phyloP scores from a whole-genome alignment of 306 rosid genomes.

The Prosopis cineraria region DNA sequence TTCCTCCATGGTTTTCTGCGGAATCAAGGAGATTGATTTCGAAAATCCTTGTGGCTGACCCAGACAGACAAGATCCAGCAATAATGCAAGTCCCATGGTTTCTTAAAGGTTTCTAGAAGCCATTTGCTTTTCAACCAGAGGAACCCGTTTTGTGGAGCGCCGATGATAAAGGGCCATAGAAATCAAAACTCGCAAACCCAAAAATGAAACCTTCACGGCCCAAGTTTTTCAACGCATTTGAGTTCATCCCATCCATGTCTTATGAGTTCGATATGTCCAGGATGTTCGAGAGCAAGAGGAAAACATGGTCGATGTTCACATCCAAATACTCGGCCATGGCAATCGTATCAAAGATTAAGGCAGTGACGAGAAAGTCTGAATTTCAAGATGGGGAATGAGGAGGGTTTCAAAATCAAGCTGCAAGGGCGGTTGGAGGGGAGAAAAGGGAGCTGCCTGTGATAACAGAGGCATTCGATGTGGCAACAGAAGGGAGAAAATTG shows the following conservation, averaged over 20 bases:
- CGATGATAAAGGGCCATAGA: slow-evolving; percentile 14
- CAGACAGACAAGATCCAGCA: slow-evolving; percentile 58
- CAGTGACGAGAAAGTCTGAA: slow-evolving; percentile 54
- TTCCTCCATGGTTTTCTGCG: slow-evolving; percentile 71
- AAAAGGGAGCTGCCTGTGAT: slow-evolving; percentile 60
- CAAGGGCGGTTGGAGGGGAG: slow-evolving; percentile 61
- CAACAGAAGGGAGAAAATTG: too few species aligned
- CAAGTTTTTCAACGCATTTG: slow-evolving; percentile 70
- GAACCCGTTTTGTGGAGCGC: background rate
- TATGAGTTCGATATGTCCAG: slow-evolving; percentile 68
- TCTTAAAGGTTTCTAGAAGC: slow-evolving; percentile 41
- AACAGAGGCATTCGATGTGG: slow-evolving; percentile 69
- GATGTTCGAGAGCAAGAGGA: slow-evolving; percentile 57
- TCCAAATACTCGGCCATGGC: slow-evolving; percentile 54
- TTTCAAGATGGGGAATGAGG: slow-evolving; percentile 48
- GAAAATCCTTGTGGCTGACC: slow-evolving; percentile 62
- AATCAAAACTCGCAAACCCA: background rate
- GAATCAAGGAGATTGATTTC: slow-evolving; percentile 60
- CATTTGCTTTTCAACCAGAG: slow-evolving; percentile 36
- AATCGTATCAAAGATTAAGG: slow-evolving; percentile 60
- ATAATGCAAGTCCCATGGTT: slow-evolving; percentile 76
- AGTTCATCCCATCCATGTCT: slow-evolving; percentile 76
- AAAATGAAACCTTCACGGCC: slow-evolving; percentile 42
- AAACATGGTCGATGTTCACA: slow-evolving; percentile 62
- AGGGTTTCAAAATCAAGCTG: slow-evolving; percentile 58